Conservation (phyloP, 495 filamentous ascomycete genomes). For the Tuber brumale region DNA sequence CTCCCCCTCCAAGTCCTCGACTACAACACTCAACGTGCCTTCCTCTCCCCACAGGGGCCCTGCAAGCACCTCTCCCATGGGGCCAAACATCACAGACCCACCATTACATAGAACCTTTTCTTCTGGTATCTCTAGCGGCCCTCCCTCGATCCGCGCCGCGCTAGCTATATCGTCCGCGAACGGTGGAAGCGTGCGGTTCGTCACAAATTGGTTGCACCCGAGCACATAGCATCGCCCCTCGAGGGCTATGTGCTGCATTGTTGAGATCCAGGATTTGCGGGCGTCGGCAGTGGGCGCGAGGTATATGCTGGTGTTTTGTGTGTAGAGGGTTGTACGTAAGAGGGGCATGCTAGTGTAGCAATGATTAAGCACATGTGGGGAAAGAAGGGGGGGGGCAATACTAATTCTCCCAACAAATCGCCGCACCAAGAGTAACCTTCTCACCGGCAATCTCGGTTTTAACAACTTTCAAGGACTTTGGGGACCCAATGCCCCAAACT, state of each 20-base stretch:
- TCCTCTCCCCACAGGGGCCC: constrained; percentile 73
- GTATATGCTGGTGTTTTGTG: constrained; percentile 88
- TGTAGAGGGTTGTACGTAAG: constrained; percentile 69
- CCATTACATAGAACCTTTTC: constrained; percentile 55
- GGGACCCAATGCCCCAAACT: constrained; percentile 82
- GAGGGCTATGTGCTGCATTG: constrained; percentile 71
- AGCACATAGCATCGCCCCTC: constrained; percentile 86
- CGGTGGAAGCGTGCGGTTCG: constrained; percentile 21
- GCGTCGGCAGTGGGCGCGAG: constrained; percentile 86
- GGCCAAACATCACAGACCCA: constrained; percentile 75
- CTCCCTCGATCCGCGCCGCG: not conserved
- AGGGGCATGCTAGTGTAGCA: constrained; percentile 61
- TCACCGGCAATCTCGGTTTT: constrained; percentile 73
- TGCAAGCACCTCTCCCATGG: constrained; percentile 66
- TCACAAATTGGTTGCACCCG: constrained; percentile 75
- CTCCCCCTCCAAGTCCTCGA: constrained; percentile 50
- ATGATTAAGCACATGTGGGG: constrained; percentile 3
- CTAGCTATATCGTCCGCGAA: not conserved
- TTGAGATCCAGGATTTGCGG: constrained; percentile 72
- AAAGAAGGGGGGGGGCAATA: constrained; percentile 2
- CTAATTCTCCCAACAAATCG: constrained; percentile 97
- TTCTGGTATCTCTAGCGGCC: not conserved
- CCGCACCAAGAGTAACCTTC: constrained; percentile 68
- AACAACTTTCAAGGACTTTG: constrained; percentile 72
- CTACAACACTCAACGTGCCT: constrained; percentile 47